Base-by-base conservation (phyloP, 495 filamentous ascomycete species). In the Ascobolus immersus region DNA sequence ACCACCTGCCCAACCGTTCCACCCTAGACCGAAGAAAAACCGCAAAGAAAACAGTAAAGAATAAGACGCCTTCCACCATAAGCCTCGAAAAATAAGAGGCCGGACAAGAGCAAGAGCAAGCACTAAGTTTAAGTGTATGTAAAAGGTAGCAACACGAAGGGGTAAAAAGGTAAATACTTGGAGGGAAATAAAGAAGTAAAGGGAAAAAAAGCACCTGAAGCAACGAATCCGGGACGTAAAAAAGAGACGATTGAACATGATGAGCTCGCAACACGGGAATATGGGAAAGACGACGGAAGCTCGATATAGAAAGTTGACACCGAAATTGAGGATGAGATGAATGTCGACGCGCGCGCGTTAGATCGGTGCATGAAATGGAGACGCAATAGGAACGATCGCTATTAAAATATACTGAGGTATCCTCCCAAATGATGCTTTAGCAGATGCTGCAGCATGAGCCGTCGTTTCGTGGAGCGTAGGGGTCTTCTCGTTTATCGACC, bases 401-500 rank as follows among this genome's bases (percentile, higher is more conserved):
- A n/a, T n/a, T n/a, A n/a, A n/a, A n/a, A n/a, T n/a, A n/a, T n/a
- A n/a, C n/a, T n/a, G n/a, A n/a, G n/a, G n/a, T n/a, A n/a, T n/a
- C n/a, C n/a, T n/a, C n/a, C n/a, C n/a, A n/a, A n/a, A n/a, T n/a
- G n/a, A n/a, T n/a, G n/a, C n/a, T 29, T 35, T 55, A 51, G 34
- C 43, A 45, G 49, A 94, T 70, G 38, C 73, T 63, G 59, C 89
- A 96, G 68, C 86, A 96, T 43, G 76, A 72, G 50, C 65, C 73
- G 45, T 61, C 73, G 52, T 86, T 77, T 58, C 80, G 86, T 39
- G 82, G 82, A 38, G 84, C 81, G 52, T 96, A 94, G 25, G 86
- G 86, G 55, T 96, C 89, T 47, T 93, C 86, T 45, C 71, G 68
- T 62, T 77, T 82, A 47, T 84, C 77, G 39, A 77, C 67, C 73